Evolutionary conservation across 805 yeast genomes (phyloP), one percentile per base, ranked within the genome.

Genomic region (Candida fluviatilis): DNA sequence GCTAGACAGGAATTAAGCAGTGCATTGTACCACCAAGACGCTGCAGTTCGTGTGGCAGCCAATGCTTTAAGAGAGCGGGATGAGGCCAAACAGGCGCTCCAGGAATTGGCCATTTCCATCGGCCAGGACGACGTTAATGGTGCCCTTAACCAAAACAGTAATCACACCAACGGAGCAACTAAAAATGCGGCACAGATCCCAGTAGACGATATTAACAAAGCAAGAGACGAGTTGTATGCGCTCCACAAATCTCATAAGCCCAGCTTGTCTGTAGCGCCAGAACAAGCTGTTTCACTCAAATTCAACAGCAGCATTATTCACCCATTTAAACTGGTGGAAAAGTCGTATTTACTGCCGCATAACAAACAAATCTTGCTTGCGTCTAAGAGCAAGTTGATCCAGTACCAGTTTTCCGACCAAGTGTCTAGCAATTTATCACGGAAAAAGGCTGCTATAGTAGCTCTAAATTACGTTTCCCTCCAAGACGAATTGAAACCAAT

Each of bases 21-120:
- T 2, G 82, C 95, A 0, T 62, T 89, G 29, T 90, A 88, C 51
- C 83, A 82, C 52, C 85, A 85, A 46, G 98, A 90, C 56, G 96
- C 97, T 0, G 95, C 96, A 2, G 80, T 84, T 3, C 67, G 90
- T 39, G 96, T 90, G 1, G 95, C 91, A 1, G 80, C 95, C 0
- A 71, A 73, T 24, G 78, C 87, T 1, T 65, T 82, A n/a, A 70
- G 71, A 39, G 96, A 90, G 50, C 65, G 89, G 29, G 95, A 87
- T 44, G 85, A 80, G 33, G 83, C 90, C 2, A 71, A 73, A 43
- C 54, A 54, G n/a, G 88, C 89, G 2, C 64, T 89, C 38, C 75
- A 77, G 35, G 69, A 75, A 38, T 59, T 86, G 38, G 64, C 80
- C 1, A 57, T 53, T 4, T 64, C 75, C 13, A 60, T 71, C 30